Evolutionary conservation across 148 eudicot species (phyloP), one percentile per base, ranked within the genome.

Genomic region (Heliamphora exappendiculata): DNA sequence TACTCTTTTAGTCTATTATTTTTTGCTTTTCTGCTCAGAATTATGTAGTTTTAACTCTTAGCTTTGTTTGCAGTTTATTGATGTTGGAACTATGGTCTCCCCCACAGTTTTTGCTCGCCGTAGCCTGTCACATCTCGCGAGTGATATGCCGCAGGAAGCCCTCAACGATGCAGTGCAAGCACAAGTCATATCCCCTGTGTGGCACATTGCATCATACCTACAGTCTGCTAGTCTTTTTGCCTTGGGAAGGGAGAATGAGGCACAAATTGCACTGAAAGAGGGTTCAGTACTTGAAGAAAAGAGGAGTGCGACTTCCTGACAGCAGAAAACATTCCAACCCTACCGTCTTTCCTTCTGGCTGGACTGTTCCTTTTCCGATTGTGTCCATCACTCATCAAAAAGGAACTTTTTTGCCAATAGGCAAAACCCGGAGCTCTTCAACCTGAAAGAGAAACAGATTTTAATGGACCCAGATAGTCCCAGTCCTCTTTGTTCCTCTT

Each of bases 91-190:
- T 51, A 89, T 90, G 96, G 76, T 87, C 54, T 92, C 97, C 67
- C 97, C 98, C 67, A 94, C 98, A 53, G 89, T 87, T 22, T 90
- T 75, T 84, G 98, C 92, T 74, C 96, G 98, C n/a, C 93, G 98
- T 34, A 92, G 98, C 81, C 83, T 94, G 70, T 88, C 91, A 62
- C 80, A 90, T 80, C 96, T 94, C 72, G 87, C 90, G 88, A 90
- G 53, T 26, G 94, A 94, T 81, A 87, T 86, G 93, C 93, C 92
- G 10, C 87, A 88, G 74, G 93, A 90, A 83, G 95, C 97, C 63
- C 90, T 92, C 1, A 82, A 84, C 5, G 97, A 94, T 80, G 98
- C 96, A 57, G 78, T 78, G 59, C 93, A 92, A 82, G 93, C 93
- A 19, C 98, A 90, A 82, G 89, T 85, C 17, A 86, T 90, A 83